Evolutionary conservation across 257 asterid species (phyloP), one percentile per base, ranked within the genome.

Genomic region (Solanum habrochaites): DNA sequence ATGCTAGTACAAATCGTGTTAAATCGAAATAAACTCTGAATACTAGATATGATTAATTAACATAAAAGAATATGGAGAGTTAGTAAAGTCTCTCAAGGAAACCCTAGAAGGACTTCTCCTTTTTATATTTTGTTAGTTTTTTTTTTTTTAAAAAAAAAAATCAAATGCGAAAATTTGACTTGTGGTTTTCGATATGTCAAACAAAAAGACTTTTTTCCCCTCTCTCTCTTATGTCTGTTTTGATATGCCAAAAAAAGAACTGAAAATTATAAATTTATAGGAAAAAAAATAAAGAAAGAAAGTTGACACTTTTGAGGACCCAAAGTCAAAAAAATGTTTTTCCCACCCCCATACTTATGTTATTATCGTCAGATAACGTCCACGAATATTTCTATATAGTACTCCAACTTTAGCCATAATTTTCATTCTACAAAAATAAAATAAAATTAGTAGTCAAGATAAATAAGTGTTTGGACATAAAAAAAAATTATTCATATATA

Each of bases 101-200:
- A 45, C 66, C 85, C 67, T 80, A 80, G 29, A 80, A 29, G 29
- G 11, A 47, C 9, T 13, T 18, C 18, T 47, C 6, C 11, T 29
- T 27, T 47, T 80, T 25, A 23, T 71, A 9, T 40, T 5, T 74
- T 23, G 20, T 40, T n/a, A 73, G 15, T 12, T 3, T 16, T 67
- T 67, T 91, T 88, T 88, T 13, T 49, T 49, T 47, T 5, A 5
- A 5, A 91, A 88, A 71, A 83, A 87, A 86, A 18, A 87, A 83
- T n/a, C 87, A 87, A 86, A 87, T 85, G 78, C 70, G 87, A 91
- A n/a, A 27, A 45, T 80, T 82, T 87, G 91, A 86, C 86, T 85
- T 45, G 60, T 27, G 62, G 86, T 74, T 88, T 58, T 88, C 69
- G 85, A 87, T 86, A 64, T 88, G 87, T 85, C 87, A 87, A 87